phyloP scores from a whole-genome alignment of 192 early-diverging fungal species.

The Entomortierella parvispora region DNA sequence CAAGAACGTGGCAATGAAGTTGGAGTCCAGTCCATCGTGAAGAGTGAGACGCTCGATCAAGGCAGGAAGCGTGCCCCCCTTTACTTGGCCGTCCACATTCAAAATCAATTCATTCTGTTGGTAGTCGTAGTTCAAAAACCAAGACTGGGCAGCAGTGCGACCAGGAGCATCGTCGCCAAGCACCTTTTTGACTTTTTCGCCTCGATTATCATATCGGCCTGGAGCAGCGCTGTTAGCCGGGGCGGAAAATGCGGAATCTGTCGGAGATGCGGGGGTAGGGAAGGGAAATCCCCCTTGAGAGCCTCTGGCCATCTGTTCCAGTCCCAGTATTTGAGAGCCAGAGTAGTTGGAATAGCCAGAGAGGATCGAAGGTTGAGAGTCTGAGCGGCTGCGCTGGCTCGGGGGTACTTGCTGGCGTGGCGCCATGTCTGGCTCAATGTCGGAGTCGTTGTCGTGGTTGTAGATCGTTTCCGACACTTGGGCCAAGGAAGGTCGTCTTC shows the following conservation, averaged over 20 bases:
- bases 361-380: constrained; percentile 16
- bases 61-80: constrained; percentile 74
- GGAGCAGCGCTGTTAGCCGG: constrained; percentile 27
- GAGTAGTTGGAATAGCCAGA: background rate
- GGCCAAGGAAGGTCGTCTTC: constrained; percentile 2
- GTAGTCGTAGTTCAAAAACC: constrained; percentile 70
- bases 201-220: constrained; percentile 29
- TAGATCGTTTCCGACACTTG: constrained; percentile 7
- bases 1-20: constrained; percentile 87
- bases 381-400: constrained; percentile 19
- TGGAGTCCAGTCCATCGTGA: constrained; percentile 78
- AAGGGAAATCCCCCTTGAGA: constrained; percentile 4
- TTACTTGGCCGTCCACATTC: constrained; percentile 76
- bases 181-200: constrained; percentile 63
- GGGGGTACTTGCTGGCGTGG: background rate
- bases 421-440: constrained; percentile 34
- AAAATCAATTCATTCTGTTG: constrained; percentile 64
- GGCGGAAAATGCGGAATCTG: no score
- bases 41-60: constrained; percentile 78
- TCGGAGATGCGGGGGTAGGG: constrained; percentile 2
- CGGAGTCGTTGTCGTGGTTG: constrained; percentile 43
- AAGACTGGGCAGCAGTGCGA: constrained; percentile 43
- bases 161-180: constrained; percentile 64
- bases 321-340: constrained; percentile 8
- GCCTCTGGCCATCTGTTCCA: background rate